These are phyloP conservation scores for Melocanna baccifera DNA, from an alignment of 176 grass and related monocot species.

Conservation along the genomic window DNA sequence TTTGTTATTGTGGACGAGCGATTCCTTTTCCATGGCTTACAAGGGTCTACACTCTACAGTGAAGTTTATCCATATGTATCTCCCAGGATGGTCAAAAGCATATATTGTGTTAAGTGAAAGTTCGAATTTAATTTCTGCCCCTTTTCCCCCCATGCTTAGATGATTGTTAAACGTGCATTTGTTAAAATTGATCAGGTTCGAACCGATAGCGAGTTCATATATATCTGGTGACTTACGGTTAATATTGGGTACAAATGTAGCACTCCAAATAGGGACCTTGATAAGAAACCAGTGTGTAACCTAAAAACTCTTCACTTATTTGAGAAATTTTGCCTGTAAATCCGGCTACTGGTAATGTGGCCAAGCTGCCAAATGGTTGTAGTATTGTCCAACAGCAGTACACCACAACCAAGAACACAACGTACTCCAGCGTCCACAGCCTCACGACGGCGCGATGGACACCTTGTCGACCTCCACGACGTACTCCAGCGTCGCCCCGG, in stretches of 20 bases:
- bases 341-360: not conserved
- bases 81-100: not conserved
- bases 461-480: conserved; percentile 94
- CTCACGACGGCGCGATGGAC: conserved; percentile 81
- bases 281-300: not conserved
- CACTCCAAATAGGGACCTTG: not conserved
- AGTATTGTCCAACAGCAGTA: not conserved
- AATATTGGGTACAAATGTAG: not conserved
- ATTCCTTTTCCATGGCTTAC: conserved; percentile 2
- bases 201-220: not conserved
- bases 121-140: not conserved
- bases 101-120: not conserved
- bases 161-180: not conserved
- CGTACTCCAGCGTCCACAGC: not conserved
- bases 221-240: not conserved
- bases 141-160: not conserved
- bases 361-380: not conserved
- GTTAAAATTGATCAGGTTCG: not conserved
- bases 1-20: not conserved
- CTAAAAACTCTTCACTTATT: not conserved
- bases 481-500: conserved; percentile 60
- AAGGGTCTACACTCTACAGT: not conserved
- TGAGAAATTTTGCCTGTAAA: not conserved
- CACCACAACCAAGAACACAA: not conserved
- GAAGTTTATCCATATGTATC: not conserved